phyloP scores from a whole-genome alignment of 1,139 yeast genomes.

The Yamadazyma dendronema region DNA sequence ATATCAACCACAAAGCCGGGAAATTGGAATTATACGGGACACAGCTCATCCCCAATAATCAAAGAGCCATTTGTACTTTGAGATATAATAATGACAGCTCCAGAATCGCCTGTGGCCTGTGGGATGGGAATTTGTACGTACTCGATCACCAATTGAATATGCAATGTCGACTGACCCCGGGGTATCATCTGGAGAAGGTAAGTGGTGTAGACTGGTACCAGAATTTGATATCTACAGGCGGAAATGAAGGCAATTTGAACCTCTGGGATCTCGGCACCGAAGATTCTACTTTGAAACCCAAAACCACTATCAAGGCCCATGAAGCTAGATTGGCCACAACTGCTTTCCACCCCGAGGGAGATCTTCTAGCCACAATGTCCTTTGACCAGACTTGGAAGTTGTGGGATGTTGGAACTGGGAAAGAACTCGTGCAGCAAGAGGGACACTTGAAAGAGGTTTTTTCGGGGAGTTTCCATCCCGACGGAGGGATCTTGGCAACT shows the following conservation, averaged over 20 bases:
- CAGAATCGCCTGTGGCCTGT: conserved; percentile 67
- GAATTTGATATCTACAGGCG: conserved; percentile 50
- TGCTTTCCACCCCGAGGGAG: conserved; percentile 63
- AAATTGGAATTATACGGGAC: conserved; percentile 58
- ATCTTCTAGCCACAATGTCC: conserved; percentile 66
- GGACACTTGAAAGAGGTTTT: conserved; percentile 83
- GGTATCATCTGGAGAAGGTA: conserved; percentile 57
- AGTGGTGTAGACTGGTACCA: conserved; percentile 68
- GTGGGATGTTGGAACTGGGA: conserved; percentile 63
- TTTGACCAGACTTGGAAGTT: conserved; percentile 87
- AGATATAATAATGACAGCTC: conserved; percentile 38
- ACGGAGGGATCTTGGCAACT: conserved; percentile 74
- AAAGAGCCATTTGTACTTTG: conserved; percentile 67
- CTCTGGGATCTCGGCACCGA: conserved; percentile 36
- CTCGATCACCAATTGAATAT: conserved; percentile 27
- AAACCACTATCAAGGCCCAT: conserved; percentile 31
- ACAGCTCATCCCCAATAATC: conserved; percentile 56
- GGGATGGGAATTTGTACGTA: conserved; percentile 74
- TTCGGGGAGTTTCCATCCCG: conserved; percentile 63
- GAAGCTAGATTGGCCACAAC: conserved; percentile 60
- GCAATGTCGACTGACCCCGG: conserved; percentile 24
- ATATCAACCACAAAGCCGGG: conserved; percentile 34
- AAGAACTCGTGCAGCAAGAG: conserved; percentile 56
- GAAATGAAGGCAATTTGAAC: conserved; percentile 58
- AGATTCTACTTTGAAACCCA: conserved; percentile 6